Conservation (phyloP, 768 basidiomycete genomes). For the Agaricus subrufescens region DNA sequence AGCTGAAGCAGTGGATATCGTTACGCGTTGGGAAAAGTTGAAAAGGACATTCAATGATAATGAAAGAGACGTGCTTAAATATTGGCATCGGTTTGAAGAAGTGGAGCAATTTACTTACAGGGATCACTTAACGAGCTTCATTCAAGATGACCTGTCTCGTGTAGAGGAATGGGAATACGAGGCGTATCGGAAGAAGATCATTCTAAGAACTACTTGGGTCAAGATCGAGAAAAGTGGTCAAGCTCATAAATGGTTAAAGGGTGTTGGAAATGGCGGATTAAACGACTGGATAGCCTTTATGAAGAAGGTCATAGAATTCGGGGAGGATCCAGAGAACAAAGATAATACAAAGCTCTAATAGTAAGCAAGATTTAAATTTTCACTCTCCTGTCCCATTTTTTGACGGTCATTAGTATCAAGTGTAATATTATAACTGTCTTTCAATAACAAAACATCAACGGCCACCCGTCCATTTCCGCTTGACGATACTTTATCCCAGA, state of each 20-base stretch:
- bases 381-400: too few relatives aligned
- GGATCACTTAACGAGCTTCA: conserved; percentile 50
- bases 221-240: conserved; percentile 51
- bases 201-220: conserved; percentile 54
- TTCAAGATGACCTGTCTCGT: conserved; percentile 24
- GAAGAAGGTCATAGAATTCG: too few relatives aligned
- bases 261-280: conserved; percentile 54
- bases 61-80: conserved; percentile 36
- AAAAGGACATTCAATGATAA: conserved; percentile 8
- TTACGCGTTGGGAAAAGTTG: conserved; percentile 44
- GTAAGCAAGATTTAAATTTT: too few relatives aligned
- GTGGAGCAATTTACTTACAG: conserved; percentile 67
- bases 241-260: conserved; percentile 55
- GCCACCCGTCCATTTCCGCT: too few relatives aligned
- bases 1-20: conserved; percentile 42
- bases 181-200: conserved; percentile 41
- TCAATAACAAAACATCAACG: too few relatives aligned
- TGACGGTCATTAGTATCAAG: too few relatives aligned
- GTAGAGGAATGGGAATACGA: conserved; percentile 57
- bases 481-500: too few relatives aligned
- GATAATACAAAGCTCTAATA: conserved; percentile 9
- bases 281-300: conserved; percentile 59
- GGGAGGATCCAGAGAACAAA: too few relatives aligned
- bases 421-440: too few relatives aligned
- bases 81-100: conserved; percentile 50